Evolutionary conservation across 2,329 filamentous ascomycete species (phyloP), one percentile per base, ranked within the genome.

Genomic region (Herpomyces periplanetae): DNA sequence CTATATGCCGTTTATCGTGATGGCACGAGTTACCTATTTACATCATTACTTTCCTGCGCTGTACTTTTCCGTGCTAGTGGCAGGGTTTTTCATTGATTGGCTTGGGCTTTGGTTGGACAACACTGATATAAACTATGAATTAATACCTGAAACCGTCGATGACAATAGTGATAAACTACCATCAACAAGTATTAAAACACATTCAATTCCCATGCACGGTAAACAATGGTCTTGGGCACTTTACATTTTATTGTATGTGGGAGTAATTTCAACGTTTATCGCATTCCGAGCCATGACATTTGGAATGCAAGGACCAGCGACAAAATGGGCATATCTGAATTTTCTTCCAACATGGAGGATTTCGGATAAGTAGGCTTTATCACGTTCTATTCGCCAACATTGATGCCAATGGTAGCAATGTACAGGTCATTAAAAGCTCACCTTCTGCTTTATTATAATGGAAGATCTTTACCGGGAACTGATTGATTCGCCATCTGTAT

Each of bases 31-130:
- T 24, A 96, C 80, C 8, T 96, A 96, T 34, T 80, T 96, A 21
- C 80, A 96, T 40, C 80, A 96, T 45, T 96, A 96, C 48, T 96
- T 91, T 40, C 80, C 80, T 5, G 80, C 80, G 5, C 54, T 96
- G 5, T 96, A 91, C 47, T 96, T 91, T 38, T 73, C 80, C 30
- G 87, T 96, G 27, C 46, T 96, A 17, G 56, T 54, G 8, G 56
- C 73, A 25, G 75, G 73, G 20, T 96, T 96, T 49, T 51, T 71
- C 28, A 42, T 65, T 21, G 71, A 91, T 38, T 91, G 68, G 60
- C 46, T 60, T 26, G 54, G 69, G 17, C 51, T 59, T 27, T 58
- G 51, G 30, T 44, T 66, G 27, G n/a, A n/a, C n/a, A n/a, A n/a
- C n/a, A n/a, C n/a, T n/a, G n/a, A n/a, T n/a, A n/a, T n/a, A n/a